Conservation (phyloP, 78 protist genomes). For the Chrysochromulina parva region DNA sequence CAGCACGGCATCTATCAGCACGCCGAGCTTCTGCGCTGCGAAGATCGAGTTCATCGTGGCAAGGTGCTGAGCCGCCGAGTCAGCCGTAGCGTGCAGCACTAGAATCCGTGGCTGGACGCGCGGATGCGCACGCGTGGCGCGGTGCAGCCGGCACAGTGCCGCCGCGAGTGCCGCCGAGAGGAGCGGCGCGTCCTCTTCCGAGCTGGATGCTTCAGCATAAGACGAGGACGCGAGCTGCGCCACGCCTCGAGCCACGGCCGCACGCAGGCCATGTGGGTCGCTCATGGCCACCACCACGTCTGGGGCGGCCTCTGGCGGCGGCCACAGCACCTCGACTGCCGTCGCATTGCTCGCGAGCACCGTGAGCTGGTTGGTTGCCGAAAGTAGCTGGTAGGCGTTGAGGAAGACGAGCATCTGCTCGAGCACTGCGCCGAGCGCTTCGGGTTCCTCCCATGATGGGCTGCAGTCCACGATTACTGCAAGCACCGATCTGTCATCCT, state of each 20-base stretch:
- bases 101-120: neutral
- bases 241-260: neutral
- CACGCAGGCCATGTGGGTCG: neutral
- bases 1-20: neutral
- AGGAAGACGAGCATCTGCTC: neutral
- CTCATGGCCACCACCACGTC: neutral
- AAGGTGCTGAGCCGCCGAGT: neutral
- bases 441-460: neutral
- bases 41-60: neutral
- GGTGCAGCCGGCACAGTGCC: neutral
- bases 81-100: neutral
- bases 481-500: too few species aligned
- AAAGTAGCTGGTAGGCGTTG: neutral
- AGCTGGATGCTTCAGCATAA: too few species aligned
- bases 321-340: neutral
- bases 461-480: too few species aligned
- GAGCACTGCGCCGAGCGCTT: neutral
- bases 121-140: neutral
- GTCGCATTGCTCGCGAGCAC: neutral
- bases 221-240: neutral
- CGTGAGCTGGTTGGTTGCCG: neutral
- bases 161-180: neutral
- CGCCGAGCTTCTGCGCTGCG: neutral
- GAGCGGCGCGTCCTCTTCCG: neutral
- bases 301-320: neutral